Base-by-base conservation (phyloP, 2,329 filamentous ascomycete genomes). In the Fusarium mangiferae region DNA sequence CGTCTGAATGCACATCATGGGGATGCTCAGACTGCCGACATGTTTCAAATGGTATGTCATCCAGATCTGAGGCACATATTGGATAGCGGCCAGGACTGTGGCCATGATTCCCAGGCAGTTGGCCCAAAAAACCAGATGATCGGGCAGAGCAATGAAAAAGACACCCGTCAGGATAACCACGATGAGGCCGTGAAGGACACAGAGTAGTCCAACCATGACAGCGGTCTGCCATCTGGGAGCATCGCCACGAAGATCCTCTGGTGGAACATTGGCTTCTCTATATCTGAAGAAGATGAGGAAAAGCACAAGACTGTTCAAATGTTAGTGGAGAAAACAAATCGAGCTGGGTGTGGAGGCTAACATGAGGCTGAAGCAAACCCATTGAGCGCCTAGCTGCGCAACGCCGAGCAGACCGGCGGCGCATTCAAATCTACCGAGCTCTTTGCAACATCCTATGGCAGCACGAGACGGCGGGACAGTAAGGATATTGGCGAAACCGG, bases 1-100 rank as follows among this genome's bases (percentile, higher is more conserved):
- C 0, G 96, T 98, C 82, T 99, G 96, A 39, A 99, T 98, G 80
- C 93, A 93, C 95, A 99, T 98, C 93, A 98, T 98, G 9, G 94
- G 92, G 64, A 99, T 96, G 79, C 94, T 98, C 77, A 99, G 85
- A 81, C 95, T 98, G 62, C 95, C 95, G 5, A 97, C 93, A 77
- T 95, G 92, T 80, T 96, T 93, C 66, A 98, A 86, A 59, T 87
- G 89, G 84, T 94, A 97, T 0, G 96, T 99, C 59, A 93, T 98
- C 84, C 91, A 95, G 73, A 99, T 97, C 83, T 99, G 96, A 0
- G 96, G 96, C 22, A 99, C 86, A 82, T 98, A 99, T 83, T 99
- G 96, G 28, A 98, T 89, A 1, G 90, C 92, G 1, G 96, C 94
- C 10, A 99, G 89, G 3, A 90, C 83, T 1, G 94, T 93, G 24